Conservation (phyloP, 176 grass and related monocot genomes). For the Musa troglodytarum region DNA sequence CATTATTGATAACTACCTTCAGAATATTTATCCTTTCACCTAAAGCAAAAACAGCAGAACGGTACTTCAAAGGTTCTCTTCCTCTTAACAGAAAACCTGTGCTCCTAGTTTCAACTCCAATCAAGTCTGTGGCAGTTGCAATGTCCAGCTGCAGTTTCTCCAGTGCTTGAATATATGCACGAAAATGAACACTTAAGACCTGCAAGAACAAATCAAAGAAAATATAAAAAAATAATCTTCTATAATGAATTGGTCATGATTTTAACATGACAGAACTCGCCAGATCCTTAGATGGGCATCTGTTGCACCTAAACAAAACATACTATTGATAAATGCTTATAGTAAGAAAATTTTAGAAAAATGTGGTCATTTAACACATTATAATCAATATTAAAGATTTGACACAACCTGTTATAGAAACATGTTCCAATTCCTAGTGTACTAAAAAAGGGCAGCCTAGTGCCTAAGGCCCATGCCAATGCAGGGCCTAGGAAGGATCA, state of each 20-base stretch:
- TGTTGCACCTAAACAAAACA: no score
- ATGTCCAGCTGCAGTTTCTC: conserved; percentile 95
- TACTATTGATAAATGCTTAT: no score
- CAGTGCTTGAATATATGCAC: conserved; percentile 93
- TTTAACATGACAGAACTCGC: background rate
- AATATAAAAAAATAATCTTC: conserved; percentile 6
- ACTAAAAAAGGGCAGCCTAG: no score
- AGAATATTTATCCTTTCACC: conserved; percentile 93
- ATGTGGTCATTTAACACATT: no score
- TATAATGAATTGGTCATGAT: background rate
- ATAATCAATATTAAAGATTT: no score
- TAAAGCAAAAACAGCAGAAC: conserved; percentile 94
- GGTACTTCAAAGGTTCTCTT: conserved; percentile 81
- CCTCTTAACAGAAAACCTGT: conserved; percentile 77
- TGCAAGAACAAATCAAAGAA: conserved; percentile 20
- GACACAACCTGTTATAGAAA: no score
- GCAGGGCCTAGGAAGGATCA: background rate
- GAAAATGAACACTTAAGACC: conserved; percentile 95
- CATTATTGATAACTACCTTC: conserved; percentile 42
- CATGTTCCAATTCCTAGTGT: no score
- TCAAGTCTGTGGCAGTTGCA: conserved; percentile 84
- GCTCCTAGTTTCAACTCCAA: conserved; percentile 95
- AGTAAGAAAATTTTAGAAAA: no score
- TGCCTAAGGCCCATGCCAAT: no score
- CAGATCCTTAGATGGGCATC: no score